Percentiles rank a stretch among this genome's conserved stretches.
phyloP scores from a whole-genome alignment of 306 rosid genomes.

The Prinsepia uniflora region DNA sequence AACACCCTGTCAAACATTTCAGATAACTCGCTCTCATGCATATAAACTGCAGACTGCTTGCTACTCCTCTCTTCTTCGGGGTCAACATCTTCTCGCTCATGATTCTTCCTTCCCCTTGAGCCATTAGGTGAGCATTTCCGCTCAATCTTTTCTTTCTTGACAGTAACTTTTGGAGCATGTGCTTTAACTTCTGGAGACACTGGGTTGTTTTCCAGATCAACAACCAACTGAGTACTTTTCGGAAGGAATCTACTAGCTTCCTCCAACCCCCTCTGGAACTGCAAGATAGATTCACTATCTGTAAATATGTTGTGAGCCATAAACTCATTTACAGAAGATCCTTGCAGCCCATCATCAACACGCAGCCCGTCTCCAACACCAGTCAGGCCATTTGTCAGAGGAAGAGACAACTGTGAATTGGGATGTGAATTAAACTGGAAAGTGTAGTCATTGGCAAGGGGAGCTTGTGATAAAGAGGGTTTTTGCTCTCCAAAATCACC shows the following conservation, averaged over 20 bases:
- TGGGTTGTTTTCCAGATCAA: constrained; percentile 35
- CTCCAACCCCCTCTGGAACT: constrained; percentile 73
- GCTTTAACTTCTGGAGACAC: constrained; percentile 24
- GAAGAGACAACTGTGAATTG: constrained; percentile 23
- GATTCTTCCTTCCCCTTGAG: constrained; percentile 40
- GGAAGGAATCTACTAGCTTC: constrained; percentile 93
- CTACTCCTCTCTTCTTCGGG: constrained; percentile 36
- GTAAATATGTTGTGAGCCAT: constrained; percentile 63
- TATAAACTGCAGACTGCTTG: constrained; percentile 39
- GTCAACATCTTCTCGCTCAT: constrained; percentile 27
- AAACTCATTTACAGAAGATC: constrained; percentile 39
- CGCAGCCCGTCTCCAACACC: constrained; percentile 3
- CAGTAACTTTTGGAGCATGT: constrained; percentile 10
- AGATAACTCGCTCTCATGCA: constrained; percentile 27
- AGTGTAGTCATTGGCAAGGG: constrained; percentile 28
- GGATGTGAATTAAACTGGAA: constrained; percentile 27
- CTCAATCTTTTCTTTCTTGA: constrained; percentile 29
- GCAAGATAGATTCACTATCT: constrained; percentile 55
- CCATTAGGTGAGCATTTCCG: constrained; percentile 34
- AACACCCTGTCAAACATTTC: constrained; percentile 38
- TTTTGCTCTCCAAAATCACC: constrained; percentile 37
- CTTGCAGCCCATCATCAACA: constrained; percentile 27
- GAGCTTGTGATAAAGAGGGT: constrained; percentile 28
- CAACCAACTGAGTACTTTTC: constrained; percentile 31
- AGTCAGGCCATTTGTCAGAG: constrained; percentile 25